phyloP scores from a whole-genome alignment of 352 stramenopile species.

The Phytopythium montanum region DNA sequence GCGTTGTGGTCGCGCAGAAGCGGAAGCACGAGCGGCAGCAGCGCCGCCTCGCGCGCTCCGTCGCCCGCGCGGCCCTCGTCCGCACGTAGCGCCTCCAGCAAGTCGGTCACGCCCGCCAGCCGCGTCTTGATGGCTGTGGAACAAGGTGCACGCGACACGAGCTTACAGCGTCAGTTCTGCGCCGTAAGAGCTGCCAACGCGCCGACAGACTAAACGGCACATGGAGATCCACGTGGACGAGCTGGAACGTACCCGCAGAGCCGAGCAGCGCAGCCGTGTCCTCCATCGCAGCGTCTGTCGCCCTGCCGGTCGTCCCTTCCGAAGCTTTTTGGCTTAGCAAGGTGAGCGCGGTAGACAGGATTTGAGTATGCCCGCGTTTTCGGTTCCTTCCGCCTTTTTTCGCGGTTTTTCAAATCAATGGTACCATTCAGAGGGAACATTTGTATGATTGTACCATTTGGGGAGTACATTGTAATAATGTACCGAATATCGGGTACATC shows the following conservation, averaged over 20 bases:
- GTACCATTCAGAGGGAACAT: too few relatives aligned
- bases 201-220: background rate
- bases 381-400: slow-evolving; percentile 4
- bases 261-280: slow-evolving; percentile 53
- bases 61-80: slow-evolving; percentile 25
- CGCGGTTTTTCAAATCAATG: slow-evolving; percentile 4
- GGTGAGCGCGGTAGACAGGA: too few relatives aligned
- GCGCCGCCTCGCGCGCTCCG: slow-evolving; percentile 18
- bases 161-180: background rate
- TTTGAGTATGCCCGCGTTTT: background rate
- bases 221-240: background rate
- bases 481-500: background rate
- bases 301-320: background rate
- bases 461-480: too few relatives aligned
- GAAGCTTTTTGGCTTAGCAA: too few relatives aligned
- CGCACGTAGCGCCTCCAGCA: slow-evolving; percentile 41
- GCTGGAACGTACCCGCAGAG: slow-evolving; percentile 37
- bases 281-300: slow-evolving; percentile 28
- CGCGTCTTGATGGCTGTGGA: slow-evolving; percentile 78
- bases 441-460: too few relatives aligned
- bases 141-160: background rate
- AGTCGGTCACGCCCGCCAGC: slow-evolving; percentile 52
- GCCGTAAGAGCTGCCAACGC: background rate
- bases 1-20: slow-evolving; percentile 84
- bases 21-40: slow-evolving; percentile 56